phyloP scores from a whole-genome alignment of 2,329 filamentous ascomycete genomes.

The Xylaria sp. region DNA sequence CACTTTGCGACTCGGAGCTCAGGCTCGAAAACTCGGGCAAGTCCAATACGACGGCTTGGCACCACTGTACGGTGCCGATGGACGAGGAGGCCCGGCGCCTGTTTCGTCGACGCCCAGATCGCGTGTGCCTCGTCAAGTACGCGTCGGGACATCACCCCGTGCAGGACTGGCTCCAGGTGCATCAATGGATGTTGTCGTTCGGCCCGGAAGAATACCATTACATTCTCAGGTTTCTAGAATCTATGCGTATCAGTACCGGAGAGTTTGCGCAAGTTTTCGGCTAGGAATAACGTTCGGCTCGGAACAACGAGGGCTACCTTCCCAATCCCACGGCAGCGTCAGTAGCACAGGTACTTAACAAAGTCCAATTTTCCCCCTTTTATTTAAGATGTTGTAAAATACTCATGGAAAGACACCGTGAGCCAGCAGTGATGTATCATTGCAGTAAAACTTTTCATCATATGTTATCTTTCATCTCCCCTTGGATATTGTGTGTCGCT shows the following conservation, averaged over 20 bases:
- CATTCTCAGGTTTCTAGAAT: conserved; percentile 23
- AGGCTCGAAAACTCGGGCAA: conserved; percentile 26
- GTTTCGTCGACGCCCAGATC: conserved; percentile 29
- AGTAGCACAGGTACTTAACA: too few species aligned
- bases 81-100: conserved; percentile 8
- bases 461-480: not conserved
- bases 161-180: conserved; percentile 32
- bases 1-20: conserved; percentile 24
- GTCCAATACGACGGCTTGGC: conserved; percentile 31
- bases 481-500: not conserved
- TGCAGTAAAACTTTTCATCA: not conserved
- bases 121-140: conserved; percentile 29
- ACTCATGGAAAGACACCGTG: not conserved
- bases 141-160: conserved; percentile 20
- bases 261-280: conserved; percentile 35
- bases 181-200: conserved; percentile 29
- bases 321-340: too few species aligned
- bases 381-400: not conserved
- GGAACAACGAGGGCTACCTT: not conserved
- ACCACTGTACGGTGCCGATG: conserved; percentile 19
- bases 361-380: too few species aligned
- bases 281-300: conserved; percentile 28
- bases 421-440: not conserved
- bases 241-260: conserved; percentile 32
- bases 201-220: conserved; percentile 25